phyloP scores from a whole-genome alignment of 2,329 filamentous ascomycete species.

The Keithomyces neogunnii region DNA sequence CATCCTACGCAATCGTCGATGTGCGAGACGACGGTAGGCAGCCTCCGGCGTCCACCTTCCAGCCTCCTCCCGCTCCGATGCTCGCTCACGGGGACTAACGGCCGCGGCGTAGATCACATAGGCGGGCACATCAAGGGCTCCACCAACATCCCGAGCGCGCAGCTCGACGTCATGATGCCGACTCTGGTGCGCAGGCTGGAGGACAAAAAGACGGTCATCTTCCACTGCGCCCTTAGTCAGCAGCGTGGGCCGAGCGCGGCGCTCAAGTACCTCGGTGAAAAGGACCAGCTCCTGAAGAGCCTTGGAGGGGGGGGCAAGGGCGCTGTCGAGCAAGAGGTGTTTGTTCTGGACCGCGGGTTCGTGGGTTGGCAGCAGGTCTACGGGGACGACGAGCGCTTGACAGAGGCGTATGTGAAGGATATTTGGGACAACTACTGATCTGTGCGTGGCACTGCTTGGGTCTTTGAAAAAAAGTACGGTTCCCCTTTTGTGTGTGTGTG shows the following conservation, averaged over 20 bases:
- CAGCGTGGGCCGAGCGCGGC: constrained; percentile 83
- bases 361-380: constrained; percentile 80
- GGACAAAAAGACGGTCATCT: constrained; percentile 76
- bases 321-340: constrained; percentile 57
- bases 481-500: background rate
- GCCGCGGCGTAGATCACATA: constrained; percentile 59
- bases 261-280: constrained; percentile 66
- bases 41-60: background rate
- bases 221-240: constrained; percentile 90
- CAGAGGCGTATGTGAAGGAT: constrained; percentile 76
- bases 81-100: background rate
- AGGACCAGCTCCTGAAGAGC: constrained; percentile 38
- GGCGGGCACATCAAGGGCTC: constrained; percentile 81
- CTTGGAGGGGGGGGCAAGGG: constrained; percentile 20
- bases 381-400: constrained; percentile 70
- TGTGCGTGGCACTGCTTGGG: background rate
- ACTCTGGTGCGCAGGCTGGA: constrained; percentile 72
- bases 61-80: background rate
- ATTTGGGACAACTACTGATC: constrained; percentile 60
- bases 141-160: constrained; percentile 63
- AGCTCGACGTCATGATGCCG: constrained; percentile 68
- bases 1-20: constrained; percentile 67
- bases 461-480: background rate
- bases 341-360: constrained; percentile 78
- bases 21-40: constrained; percentile 70